These are phyloP conservation scores for Fraxinus ornus DNA, from an alignment of 305 asterid species.

Conservation along the genomic window DNA sequence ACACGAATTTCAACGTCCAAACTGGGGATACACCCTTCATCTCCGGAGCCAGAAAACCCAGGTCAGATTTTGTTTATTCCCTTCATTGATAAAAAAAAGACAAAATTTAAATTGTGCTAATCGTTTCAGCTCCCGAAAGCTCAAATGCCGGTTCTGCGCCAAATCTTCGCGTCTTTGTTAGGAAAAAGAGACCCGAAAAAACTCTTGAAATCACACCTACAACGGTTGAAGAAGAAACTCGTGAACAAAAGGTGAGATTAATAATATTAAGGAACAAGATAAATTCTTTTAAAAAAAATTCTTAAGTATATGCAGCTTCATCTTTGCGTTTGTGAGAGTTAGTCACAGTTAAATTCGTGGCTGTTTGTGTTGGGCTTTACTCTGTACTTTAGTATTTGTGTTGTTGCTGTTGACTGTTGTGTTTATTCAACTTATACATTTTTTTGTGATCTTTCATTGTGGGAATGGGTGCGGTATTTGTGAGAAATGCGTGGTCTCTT, in stretches of 20 bases:
- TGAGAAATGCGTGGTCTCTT: not conserved
- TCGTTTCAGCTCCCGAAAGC: conserved; percentile 40
- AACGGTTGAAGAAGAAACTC: conserved; percentile 37
- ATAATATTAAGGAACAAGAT: not conserved
- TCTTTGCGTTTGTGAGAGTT: conserved; percentile 10
- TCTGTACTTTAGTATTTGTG: conserved; percentile 1
- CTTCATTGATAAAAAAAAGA: not conserved
- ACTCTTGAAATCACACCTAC: conserved; percentile 31
- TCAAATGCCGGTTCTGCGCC: conserved; percentile 34
- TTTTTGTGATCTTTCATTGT: not conserved
- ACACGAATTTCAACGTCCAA: conserved; percentile 28
- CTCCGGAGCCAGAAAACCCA: conserved; percentile 32
- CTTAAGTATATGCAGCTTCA: not conserved
- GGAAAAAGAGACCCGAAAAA: conserved; percentile 56
- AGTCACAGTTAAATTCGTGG: not conserved
- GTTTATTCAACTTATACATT: not conserved
- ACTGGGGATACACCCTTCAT: conserved; percentile 20
- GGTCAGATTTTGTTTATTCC: conserved; percentile 30
- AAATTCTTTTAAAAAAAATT: not conserved
- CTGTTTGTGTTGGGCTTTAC: not conserved
- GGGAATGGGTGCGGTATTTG: not conserved
- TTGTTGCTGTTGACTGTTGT: conserved; percentile 2
- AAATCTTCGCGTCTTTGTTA: conserved; percentile 51
- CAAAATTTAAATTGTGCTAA: conserved; percentile 12
- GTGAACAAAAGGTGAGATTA: conserved; percentile 38